Evolutionary conservation across 1,284 basidiomycete species (phyloP), one percentile per base, ranked within the genome.

Genomic region (Boletellus sp.): DNA sequence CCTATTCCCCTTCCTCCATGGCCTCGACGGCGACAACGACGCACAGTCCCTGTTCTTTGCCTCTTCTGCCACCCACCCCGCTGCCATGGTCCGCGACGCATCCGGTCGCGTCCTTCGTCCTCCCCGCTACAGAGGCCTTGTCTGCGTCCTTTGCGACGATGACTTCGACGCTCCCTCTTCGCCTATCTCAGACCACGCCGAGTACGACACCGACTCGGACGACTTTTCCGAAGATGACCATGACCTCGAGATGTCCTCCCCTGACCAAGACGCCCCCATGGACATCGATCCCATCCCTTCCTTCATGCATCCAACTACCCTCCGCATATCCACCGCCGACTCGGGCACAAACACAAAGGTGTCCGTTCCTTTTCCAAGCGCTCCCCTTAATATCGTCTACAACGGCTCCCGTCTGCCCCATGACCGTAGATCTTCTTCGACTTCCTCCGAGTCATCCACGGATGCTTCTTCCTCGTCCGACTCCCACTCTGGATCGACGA

Each of bases 1-100:
- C 58, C 76, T 94, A 58, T 89, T 92, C 66, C 85, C 91, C 22
- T 89, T 94, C 73, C 68, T 90, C 43, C 83, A 91, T 63, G 83
- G 89, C 47, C 73, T 94, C 61, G 89, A 92, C 58, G 84, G 87
- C 55, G 76, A 83, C 52, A 88, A 89, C 61, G 67, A 77, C 21
- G 78, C 81, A 0, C 89, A 91, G 69, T 87, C 85, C 61, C 72
- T 75, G 25, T 92, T 92, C 73, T 92, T 91, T 61, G 74, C 80
- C 3, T 65, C 63, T 36, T 59, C 56, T 21, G 57, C 34, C 14
- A 48, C 52, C 8, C 51, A 56, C 9, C 36, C 53, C 4, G 49
- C 61, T 0, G 53, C 48, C 21, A 63, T 63, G 62, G 21, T 63
- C 0, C 61, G 63, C 29, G 57, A 57, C 49, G 1, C 47, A 36